A percentile compares a stretch with the other conserved stretches of the same genome.
Evolutionary conservation across 768 basidiomycete genomes (phyloP).

Genomic region (Exsudoporus frostii): DNA sequence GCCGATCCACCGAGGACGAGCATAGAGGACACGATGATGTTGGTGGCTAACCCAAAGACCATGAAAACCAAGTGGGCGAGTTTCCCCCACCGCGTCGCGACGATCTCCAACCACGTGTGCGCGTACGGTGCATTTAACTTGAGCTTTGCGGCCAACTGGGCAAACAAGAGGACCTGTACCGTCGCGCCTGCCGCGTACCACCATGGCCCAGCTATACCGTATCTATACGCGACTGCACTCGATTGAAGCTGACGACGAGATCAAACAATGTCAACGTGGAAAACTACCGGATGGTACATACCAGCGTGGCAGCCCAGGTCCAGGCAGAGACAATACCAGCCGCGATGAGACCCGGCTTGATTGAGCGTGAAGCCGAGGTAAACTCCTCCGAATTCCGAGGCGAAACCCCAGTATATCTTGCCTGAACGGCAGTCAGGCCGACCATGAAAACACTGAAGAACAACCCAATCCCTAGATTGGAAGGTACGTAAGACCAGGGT

Average conservation of each 20-base stretch:
- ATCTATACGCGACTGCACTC: slow-evolving; percentile 82
- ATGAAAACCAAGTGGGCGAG: slow-evolving; percentile 81
- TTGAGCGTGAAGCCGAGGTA: slow-evolving; percentile 73
- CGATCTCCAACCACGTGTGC: slow-evolving; percentile 87
- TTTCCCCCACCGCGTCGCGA: slow-evolving; percentile 76
- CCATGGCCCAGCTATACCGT: slow-evolving; percentile 83
- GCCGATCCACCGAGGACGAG: slow-evolving; percentile 78
- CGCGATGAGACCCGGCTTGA: slow-evolving; percentile 91
- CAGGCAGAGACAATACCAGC: slow-evolving; percentile 91
- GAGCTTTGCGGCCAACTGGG: slow-evolving; percentile 85
- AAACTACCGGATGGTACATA: slow-evolving; percentile 21
- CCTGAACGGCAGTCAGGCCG: slow-evolving; percentile 72
- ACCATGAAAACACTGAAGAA: slow-evolving; percentile 87
- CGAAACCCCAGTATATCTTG: slow-evolving; percentile 79
- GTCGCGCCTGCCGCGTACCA: slow-evolving; percentile 92
- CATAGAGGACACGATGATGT: slow-evolving; percentile 90
- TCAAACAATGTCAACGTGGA: background rate
- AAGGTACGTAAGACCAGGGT: background rate
- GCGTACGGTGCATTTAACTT: slow-evolving; percentile 89
- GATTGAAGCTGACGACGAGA: slow-evolving; percentile 56
- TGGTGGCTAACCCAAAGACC: slow-evolving; percentile 90
- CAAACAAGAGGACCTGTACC: slow-evolving; percentile 88
- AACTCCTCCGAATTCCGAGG: slow-evolving; percentile 82
- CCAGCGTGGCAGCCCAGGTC: slow-evolving; percentile 85
- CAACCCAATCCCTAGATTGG: slow-evolving; percentile 68